Evolutionary conservation across 1,284 basidiomycete species (phyloP), one percentile per base, ranked within the genome.

Genomic region (Mixia osmundae): DNA sequence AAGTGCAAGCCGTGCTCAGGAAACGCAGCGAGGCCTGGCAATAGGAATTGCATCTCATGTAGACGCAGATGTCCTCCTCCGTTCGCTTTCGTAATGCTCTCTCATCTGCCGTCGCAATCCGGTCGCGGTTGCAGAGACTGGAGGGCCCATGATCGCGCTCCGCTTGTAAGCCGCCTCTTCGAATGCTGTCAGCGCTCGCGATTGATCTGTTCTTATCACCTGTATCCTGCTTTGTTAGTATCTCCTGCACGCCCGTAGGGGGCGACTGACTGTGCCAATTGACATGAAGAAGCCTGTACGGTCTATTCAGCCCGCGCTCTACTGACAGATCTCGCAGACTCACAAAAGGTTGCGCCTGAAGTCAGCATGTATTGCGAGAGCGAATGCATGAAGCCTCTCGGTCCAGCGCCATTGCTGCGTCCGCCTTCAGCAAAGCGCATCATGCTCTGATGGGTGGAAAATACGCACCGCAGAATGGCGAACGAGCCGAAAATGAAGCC

Each of bases 401-500:
- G 80, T 15, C 83, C 83, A 10, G 78, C 72, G 33, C 85, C 83
- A 47, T 69, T 67, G 52, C 82, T 87, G 50, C 32, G n/a, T 20
- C 14, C 15, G 15, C 35, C 32, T 21, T 12, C 8, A 12, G 36
- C 10, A 12, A 19, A 16, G 19, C 12, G n/a, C 10, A 22, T n/a
- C n/a, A n/a, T n/a, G n/a, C n/a, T n/a, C n/a, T n/a, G n/a, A n/a
- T n/a, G n/a, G n/a, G n/a, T n/a, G n/a, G n/a, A n/a, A n/a, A n/a
- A n/a, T n/a, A 55, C 68, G 45, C 48, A 79, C 82, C 80, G 66
- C 28, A 91, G 59, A 53, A 91, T 79, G 47, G 72, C 82, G 61
- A 75, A 87, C 25, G 73, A 71, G 33, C 82, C 83, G 52, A 91
- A 91, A 45, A 91, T 72, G 60, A 91, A 89, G n/a, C 83, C 83